Base-by-base conservation (phyloP, 495 filamentous ascomycete species). In the Patellaria atrata region DNA sequence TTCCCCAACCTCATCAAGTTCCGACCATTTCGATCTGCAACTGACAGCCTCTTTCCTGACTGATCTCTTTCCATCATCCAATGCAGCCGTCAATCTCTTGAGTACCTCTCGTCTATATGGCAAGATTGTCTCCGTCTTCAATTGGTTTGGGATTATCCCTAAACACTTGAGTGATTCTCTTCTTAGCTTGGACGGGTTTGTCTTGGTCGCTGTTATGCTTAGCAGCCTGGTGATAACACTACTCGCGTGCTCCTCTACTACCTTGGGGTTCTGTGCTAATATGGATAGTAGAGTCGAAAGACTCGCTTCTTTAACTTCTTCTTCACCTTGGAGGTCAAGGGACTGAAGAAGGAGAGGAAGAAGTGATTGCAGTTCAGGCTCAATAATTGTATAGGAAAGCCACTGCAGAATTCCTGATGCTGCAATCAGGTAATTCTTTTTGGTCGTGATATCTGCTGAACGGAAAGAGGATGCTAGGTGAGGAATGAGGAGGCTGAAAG, bases 11-110 rank as follows among this genome's bases (percentile, higher is more conserved):
- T 74, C 75, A 61, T 76, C 77, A 53, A 79, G 59, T 13, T 67
- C 65, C 25, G 76, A 55, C 78, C 78, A 83, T 27, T 58, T 69
- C n/a, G 57, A 62, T 22, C 77, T 46, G 53, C 75, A 77, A 60
- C 70, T 69, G 19, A 83, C 77, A 17, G 74, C 77, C 28, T 73
- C 71, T 47, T 71, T 71, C 21, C 78, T 64, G 3, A 83, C 77
- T 45, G 61, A 60, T 24, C 78, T 58, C 59, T 72, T 79, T 22
- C 64, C 65, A 51, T 83, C 78, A 62, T 83, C 78, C 40, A 82
- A 43, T 8, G 65, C 61, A 5, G 30, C 40, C 27, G 58, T 51
- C 51, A 83, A 57, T 9, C 60, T 55, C 37, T 64, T 63, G 28
- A 75, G 47, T 7, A 81, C 73, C 22, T 65, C 52, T 19, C 48